Conservation (phyloP, 148 eudicot species). For the Bassia scoparia region DNA sequence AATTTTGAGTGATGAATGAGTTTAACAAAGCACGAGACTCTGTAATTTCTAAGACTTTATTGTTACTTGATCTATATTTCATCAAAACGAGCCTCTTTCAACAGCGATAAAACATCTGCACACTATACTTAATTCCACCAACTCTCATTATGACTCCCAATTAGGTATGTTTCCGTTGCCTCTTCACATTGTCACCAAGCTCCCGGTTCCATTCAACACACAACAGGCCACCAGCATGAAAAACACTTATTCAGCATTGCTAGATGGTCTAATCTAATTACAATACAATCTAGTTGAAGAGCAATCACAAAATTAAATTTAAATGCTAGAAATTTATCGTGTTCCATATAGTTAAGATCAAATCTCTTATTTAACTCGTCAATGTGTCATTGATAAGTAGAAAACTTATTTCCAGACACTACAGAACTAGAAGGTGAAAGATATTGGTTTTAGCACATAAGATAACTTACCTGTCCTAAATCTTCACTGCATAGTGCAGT, state of each 20-base stretch:
- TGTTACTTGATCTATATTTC: neutral
- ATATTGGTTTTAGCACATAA: neutral
- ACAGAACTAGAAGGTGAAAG: neutral
- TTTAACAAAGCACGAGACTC: neutral
- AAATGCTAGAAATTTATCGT: neutral
- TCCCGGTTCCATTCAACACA: slow-evolving; percentile 41
- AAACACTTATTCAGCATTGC: neutral
- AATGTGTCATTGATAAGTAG: neutral
- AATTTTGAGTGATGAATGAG: neutral
- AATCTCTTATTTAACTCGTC: neutral
- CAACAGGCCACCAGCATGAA: neutral
- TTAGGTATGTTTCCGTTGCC: slow-evolving; percentile 82
- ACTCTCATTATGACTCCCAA: slow-evolving; percentile 47
- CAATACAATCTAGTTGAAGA: neutral
- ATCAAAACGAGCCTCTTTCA: neutral
- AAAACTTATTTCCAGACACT: neutral
- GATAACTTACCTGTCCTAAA: neutral
- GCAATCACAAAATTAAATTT: neutral
- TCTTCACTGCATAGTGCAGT: neutral
- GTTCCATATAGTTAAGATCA: neutral
- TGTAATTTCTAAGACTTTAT: slow-evolving; percentile 5
- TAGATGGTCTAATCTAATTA: neutral
- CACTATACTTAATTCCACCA: neutral
- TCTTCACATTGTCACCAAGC: slow-evolving; percentile 91
- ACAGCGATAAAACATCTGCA: neutral